Evolutionary conservation across 768 basidiomycete species (phyloP), one percentile per base, ranked within the genome.

Genomic region (Gloeopeniophorella convolvens): DNA sequence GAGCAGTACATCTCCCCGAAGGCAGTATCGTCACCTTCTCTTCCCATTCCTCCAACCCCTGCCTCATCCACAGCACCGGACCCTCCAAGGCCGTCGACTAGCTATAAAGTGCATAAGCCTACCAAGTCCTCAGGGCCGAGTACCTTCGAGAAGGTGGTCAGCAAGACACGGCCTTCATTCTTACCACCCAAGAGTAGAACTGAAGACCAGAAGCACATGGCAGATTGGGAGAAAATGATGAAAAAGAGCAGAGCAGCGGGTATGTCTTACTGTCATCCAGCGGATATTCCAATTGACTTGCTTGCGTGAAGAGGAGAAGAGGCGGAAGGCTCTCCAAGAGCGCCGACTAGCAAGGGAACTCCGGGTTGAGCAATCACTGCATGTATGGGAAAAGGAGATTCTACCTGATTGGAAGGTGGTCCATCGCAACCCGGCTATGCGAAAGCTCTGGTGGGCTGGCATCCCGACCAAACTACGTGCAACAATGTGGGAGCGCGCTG

Each of bases 221-320:
- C 82, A 4, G 85, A 86, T 62, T 93, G 91, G 85, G 79, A 89
- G 61, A 67, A 74, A 28, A 95, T 95, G 89, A 89, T 92, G 84
- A 82, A 80, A 56, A 80, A 72, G 37, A 90, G 87, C 68, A 80
- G 85, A 45, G 65, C 67, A 15, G 77, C 83, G 56, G 89, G 90
- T 90, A 52, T 63, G 75, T 67, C 20, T 24, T 18, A 20, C 8
- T 7, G 12, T 4, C 8, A 18, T 13, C 28, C 28, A 31, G 9
- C 23, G 1, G 15, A 50, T 16, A 4, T 16, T 28, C n/a, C 28
- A 9, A 2, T 23, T 13, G 23, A 31, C 18, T 10, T 21, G 5
- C 31, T 35, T 21, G 13, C 45, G 24, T 18, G 27, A 46, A 87
- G 89, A 89, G 62, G 87, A 84, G 55, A 88, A 83, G 63, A 77